Evolutionary conservation across 2,329 filamentous ascomycete species (phyloP).

Genomic region (Cercospora sesami): DNA sequence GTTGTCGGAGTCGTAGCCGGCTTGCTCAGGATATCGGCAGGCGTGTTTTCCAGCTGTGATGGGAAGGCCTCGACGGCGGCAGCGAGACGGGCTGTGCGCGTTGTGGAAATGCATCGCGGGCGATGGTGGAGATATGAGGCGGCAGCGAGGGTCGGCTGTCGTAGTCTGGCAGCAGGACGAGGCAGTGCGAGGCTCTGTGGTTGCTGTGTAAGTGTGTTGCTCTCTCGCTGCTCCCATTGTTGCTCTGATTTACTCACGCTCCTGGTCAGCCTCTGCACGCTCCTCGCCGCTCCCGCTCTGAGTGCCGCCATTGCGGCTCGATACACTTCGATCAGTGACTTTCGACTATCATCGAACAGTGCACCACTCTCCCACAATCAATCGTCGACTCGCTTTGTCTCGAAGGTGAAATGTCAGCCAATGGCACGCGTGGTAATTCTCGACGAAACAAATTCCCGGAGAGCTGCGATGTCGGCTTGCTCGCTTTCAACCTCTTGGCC

Average conservation of each 20-base stretch:
- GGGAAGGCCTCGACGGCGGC: conserved; percentile 59
- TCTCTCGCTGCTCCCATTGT: neutral
- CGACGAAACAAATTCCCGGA: conserved; percentile 3
- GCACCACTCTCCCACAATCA: neutral
- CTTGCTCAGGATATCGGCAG: conserved; percentile 70
- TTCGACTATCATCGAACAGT: neutral
- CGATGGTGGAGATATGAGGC: conserved; percentile 28
- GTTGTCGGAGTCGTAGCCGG: conserved; percentile 52
- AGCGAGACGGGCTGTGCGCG: conserved; percentile 30
- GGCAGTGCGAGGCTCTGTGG: conserved; percentile 15
- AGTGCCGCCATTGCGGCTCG: conserved; percentile 24
- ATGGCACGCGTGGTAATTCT: conserved; percentile 22
- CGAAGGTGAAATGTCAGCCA: conserved; percentile 14
- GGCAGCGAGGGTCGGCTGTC: conserved; percentile 8
- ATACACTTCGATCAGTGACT: neutral
- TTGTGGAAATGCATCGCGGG: conserved; percentile 33
- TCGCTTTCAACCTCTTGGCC: neutral
- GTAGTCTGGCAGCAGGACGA: conserved; percentile 12
- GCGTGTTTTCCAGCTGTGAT: conserved; percentile 61
- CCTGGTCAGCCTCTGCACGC: conserved; percentile 26
- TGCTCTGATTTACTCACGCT: conserved; percentile 20
- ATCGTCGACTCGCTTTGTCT: neutral
- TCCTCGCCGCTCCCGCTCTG: conserved; percentile 25
- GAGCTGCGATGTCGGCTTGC: conserved; percentile 10
- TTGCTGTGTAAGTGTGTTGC: neutral